Percentiles rank a stretch among this genome's conserved stretches.
phyloP scores from a whole-genome alignment of 192 early-diverging fungal genomes.

The Backusella mclennaniae region DNA sequence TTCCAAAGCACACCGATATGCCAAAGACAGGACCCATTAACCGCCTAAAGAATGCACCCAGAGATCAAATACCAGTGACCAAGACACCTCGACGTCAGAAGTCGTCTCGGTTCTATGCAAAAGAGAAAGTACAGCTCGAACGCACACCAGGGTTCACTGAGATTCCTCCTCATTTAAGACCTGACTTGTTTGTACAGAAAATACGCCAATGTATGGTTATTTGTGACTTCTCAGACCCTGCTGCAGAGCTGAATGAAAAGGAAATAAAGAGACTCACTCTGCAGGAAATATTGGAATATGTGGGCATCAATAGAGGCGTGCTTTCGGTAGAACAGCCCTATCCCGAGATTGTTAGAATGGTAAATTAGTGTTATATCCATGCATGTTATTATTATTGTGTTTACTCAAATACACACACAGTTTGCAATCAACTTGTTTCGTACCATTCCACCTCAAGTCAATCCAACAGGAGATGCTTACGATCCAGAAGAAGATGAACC shows the following conservation, averaged over 20 bases:
- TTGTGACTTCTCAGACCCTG: slow-evolving; percentile 92
- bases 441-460: slow-evolving; percentile 95
- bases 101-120: slow-evolving; percentile 85
- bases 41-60: slow-evolving; percentile 54
- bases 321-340: slow-evolving; percentile 83
- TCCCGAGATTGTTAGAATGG: slow-evolving; percentile 93
- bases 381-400: not conserved
- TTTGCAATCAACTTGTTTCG: slow-evolving; percentile 94
- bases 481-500: slow-evolving; percentile 99
- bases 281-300: slow-evolving; percentile 91
- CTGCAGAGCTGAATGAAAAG: slow-evolving; percentile 87
- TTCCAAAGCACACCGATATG: slow-evolving; percentile 15
- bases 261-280: slow-evolving; percentile 93
- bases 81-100: slow-evolving; percentile 80
- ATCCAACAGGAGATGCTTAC: slow-evolving; percentile 92
- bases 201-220: slow-evolving; percentile 87
- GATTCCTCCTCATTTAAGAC: slow-evolving; percentile 74
- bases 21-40: slow-evolving; percentile 39
- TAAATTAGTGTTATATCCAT: slow-evolving; percentile 33
- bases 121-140: slow-evolving; percentile 80
- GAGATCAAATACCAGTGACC: slow-evolving; percentile 72
- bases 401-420: slow-evolving; percentile 35
- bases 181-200: slow-evolving; percentile 88
- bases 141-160: slow-evolving; percentile 74
- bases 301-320: slow-evolving; percentile 82